Conservation (phyloP, 441 rosid species). For the Gossypium gossypioides region DNA sequence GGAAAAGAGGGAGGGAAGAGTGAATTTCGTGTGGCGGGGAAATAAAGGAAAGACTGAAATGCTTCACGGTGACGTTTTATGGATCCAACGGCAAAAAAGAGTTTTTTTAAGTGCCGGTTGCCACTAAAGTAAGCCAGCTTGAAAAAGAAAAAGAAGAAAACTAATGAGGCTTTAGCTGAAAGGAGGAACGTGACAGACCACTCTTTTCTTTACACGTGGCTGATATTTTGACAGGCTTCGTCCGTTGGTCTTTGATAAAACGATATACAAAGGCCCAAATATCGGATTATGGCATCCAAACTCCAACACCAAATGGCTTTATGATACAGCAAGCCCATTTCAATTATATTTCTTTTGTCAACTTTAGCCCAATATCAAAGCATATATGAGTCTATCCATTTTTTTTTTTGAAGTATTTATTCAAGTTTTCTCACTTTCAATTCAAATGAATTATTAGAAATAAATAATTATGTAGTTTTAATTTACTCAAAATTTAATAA, state of each 20-base stretch:
- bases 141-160: background rate
- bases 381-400: too few species aligned
- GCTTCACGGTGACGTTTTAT: slow-evolving; percentile 4
- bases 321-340: too few species aligned
- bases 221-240: background rate
- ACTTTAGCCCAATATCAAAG: too few species aligned
- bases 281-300: background rate
- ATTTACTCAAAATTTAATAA: too few species aligned
- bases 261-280: background rate
- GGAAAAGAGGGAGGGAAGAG: background rate
- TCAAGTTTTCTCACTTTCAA: too few species aligned
- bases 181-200: background rate
- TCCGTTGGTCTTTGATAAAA: background rate
- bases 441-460: too few species aligned
- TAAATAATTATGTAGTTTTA: too few species aligned
- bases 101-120: background rate
- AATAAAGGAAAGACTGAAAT: background rate
- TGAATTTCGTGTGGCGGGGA: slow-evolving; percentile 5
- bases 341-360: too few species aligned
- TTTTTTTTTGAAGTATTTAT: too few species aligned
- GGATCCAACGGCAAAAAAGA: background rate
- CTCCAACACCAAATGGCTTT: background rate
- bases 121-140: too few species aligned
- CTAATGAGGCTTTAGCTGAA: background rate
- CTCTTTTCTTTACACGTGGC: background rate